These are phyloP conservation scores for Rhizoctonia solani DNA, from an alignment of 1,284 basidiomycete species.

Conservation along the genomic window DNA sequence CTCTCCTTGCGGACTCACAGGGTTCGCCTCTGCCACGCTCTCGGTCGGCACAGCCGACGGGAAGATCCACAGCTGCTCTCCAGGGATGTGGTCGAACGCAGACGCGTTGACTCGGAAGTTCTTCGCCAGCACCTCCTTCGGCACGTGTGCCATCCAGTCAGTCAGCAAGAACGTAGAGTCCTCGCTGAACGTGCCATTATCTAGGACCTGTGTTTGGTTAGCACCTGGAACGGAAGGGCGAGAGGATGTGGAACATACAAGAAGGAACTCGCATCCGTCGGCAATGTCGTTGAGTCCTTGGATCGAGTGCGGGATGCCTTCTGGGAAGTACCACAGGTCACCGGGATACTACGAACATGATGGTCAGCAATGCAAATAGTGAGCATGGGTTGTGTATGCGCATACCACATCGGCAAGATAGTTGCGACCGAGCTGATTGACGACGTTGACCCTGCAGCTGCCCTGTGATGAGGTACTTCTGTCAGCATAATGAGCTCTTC, in stretches of 20 bases:
- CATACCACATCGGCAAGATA: slow-evolving; percentile 61
- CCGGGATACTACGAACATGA: slow-evolving; percentile 39
- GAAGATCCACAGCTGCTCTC: slow-evolving; percentile 44
- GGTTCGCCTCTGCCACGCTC: slow-evolving; percentile 42
- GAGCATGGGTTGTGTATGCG: too few species aligned
- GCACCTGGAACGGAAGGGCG: too few species aligned
- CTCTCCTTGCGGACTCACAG: slow-evolving; percentile 56
- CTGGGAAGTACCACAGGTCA: slow-evolving; percentile 63
- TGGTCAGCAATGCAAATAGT: not conserved
- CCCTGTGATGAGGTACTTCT: slow-evolving; percentile 50
- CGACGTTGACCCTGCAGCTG: slow-evolving; percentile 61
- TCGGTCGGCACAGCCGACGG: slow-evolving; percentile 1
- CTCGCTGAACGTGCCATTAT: slow-evolving; percentile 66
- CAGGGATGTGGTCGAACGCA: slow-evolving; percentile 46
- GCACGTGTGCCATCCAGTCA: slow-evolving; percentile 57
- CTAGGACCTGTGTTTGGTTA: slow-evolving; percentile 56
- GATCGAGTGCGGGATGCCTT: slow-evolving; percentile 65
- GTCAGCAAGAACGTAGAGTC: slow-evolving; percentile 67
- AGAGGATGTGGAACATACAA: slow-evolving; percentile 56
- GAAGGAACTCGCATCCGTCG: slow-evolving; percentile 68
- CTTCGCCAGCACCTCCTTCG: slow-evolving; percentile 56
- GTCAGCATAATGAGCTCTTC: not conserved
- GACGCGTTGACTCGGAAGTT: slow-evolving; percentile 32
- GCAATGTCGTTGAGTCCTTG: slow-evolving; percentile 63
- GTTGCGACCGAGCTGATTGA: slow-evolving; percentile 65